Evolutionary conservation across 2,329 filamentous ascomycete genomes (phyloP).

Genomic region (Colletotrichum ledebouriae): DNA sequence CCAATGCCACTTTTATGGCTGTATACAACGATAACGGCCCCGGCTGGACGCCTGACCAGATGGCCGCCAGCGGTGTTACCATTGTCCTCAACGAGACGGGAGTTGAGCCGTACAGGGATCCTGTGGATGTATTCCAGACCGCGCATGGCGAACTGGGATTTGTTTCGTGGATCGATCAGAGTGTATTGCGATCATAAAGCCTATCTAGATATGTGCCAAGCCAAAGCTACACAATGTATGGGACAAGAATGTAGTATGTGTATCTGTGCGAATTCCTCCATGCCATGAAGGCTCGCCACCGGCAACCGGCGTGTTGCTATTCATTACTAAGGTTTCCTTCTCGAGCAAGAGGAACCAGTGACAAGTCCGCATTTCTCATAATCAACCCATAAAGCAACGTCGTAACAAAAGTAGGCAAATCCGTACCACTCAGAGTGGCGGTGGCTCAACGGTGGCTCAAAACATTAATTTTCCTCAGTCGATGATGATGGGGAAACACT

Average conservation of each 20-base stretch:
- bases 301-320: too few relatives aligned
- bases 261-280: not conserved
- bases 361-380: not conserved
- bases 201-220: not conserved
- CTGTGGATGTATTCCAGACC: constrained; percentile 38
- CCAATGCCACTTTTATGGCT: constrained; percentile 67
- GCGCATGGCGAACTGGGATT: constrained; percentile 30
- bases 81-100: constrained; percentile 58
- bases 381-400: not conserved
- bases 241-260: not conserved
- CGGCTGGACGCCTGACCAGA: constrained; percentile 64
- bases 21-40: constrained; percentile 67
- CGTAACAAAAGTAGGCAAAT: not conserved
- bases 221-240: constrained; percentile 1
- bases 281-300: too few relatives aligned
- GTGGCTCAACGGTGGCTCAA: too few relatives aligned
- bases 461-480: not conserved
- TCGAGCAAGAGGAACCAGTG: too few relatives aligned
- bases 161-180: constrained; percentile 40
- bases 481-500: not conserved
- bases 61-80: constrained; percentile 56
- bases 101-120: constrained; percentile 46
- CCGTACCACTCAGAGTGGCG: too few relatives aligned
- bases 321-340: too few relatives aligned
- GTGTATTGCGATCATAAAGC: constrained; percentile 34